Evolutionary conservation across 1,284 basidiomycete species (phyloP), one percentile per base, ranked within the genome.

Genomic region (Mycena citricolor): DNA sequence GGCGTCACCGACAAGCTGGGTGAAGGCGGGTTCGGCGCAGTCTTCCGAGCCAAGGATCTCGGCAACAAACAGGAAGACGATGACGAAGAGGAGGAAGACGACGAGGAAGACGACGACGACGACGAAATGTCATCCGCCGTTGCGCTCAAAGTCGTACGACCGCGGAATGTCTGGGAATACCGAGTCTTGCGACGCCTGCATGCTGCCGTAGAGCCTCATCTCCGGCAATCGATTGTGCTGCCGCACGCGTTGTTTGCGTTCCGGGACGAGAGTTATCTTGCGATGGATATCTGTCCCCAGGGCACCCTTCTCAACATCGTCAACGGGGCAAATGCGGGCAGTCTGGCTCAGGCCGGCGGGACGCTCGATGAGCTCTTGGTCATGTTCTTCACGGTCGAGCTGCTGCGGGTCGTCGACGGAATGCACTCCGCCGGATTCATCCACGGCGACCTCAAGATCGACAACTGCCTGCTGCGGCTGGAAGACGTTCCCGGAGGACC

Each of bases 361-460:
- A 86, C 88, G 57, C 70, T 99, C 20, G 95, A 98, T 57, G 97
- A 99, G 61, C 77, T 97, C 6, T 75, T 99, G 34, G 93, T 93
- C 39, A 81, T 97, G 62, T 99, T 99, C 77, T 99, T 99, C 76
- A 75, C 86, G 22, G 79, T 94, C 57, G 95, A 99, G 64, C 79
- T 99, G 14, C 68, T 98, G 39, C 84, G 86, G 16, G 69, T 90
- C 10, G 67, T 98, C 36, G 91, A 97, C 60, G 83, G 76, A 17
- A 76, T 98, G 63, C 97, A 99, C 63, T 51, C 63, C 8, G 72
- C 75, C 0, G 87, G 89, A 13, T 87, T 98, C 68, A 88, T 99
- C 55, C 97, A 99, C 59, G 95, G 97, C 31, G 97, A 99, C 68
- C 76, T 99, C 57, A 99, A 99, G 75, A 97, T 98, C 61, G 97